Conservation (phyloP, 2,329 filamentous ascomycete species). For the Conoideocrella luteorostrata region DNA sequence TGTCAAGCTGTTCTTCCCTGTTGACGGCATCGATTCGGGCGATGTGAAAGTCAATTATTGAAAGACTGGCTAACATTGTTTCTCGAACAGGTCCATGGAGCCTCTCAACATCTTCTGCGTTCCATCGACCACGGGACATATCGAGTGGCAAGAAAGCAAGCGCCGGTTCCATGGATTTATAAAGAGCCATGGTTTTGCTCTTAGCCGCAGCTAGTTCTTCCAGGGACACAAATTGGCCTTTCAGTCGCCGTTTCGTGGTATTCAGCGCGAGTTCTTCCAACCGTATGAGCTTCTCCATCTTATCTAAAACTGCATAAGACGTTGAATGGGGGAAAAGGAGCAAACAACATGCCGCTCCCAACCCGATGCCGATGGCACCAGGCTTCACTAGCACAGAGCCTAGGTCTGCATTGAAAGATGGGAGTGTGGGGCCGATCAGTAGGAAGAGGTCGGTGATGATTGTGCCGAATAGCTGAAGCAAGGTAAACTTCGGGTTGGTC, state of each 20-base stretch:
- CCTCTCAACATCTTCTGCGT: constrained; percentile 32
- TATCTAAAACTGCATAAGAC: constrained; percentile 33
- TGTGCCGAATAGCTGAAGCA: constrained; percentile 39
- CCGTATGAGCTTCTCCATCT: constrained; percentile 24
- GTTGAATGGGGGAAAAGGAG: constrained; percentile 45
- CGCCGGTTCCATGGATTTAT: constrained; percentile 31
- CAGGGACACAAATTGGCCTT: constrained; percentile 15
- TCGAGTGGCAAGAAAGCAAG: constrained; percentile 40
- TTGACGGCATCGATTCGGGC: constrained; percentile 17
- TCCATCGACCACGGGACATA: constrained; percentile 39
- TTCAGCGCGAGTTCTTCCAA: constrained; percentile 26
- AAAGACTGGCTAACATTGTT: constrained; percentile 26
- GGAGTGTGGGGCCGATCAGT: constrained; percentile 34
- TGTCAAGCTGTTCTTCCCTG: constrained; percentile 13
- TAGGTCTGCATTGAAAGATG: constrained; percentile 32
- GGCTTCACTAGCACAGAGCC: constrained; percentile 35
- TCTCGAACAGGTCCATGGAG: constrained; percentile 30
- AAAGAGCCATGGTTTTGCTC: constrained; percentile 24
- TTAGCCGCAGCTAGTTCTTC: constrained; percentile 21
- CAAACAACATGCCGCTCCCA: constrained; percentile 37
- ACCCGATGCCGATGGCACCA: constrained; percentile 36
- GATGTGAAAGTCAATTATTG: constrained; percentile 38
- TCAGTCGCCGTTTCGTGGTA: constrained; percentile 19
- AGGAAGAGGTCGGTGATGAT: constrained; percentile 41
- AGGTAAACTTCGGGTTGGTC: constrained; percentile 36